Evolutionary conservation across 306 rosid species (phyloP), one percentile per base, ranked within the genome.

Genomic region (Inga leiocalycina): DNA sequence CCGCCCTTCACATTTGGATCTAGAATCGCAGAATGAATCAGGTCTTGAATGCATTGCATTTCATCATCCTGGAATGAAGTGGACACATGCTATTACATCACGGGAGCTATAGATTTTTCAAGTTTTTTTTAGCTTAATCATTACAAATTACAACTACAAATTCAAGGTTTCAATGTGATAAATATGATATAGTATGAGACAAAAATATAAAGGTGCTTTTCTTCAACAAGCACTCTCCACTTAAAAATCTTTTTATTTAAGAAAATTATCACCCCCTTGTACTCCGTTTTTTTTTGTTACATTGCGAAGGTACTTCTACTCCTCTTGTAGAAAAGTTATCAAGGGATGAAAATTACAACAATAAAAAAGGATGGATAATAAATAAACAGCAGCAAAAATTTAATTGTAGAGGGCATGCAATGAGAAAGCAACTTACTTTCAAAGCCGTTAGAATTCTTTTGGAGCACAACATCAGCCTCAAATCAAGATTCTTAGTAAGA

Each of bases 1-100:
- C 95, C 90, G 80, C 95, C 93, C 87, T 81, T 88, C 83, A 88
- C 91, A 74, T 84, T 76, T 54, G 85, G 49, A 86, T 91, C 91
- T 20, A 85, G 71, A 77, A 88, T 71, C 6, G 95, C 93, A 68
- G 85, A 81, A 44, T 75, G 79, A 35, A 91, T 57, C 85, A 91
- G 84, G 24, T 75, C 83, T 81, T 44, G 52, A 52, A 89, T 82
- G 82, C 79, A 76, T 75, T 85, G 82, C 84, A 88, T 71, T 57
- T 91, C 95, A 80, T 89, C 90, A 81, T 89, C 88, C 93, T 88
- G 81, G 66, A 57, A 79, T 24, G 76, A n/a, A 6, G 44, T 37
- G 52, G 8, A 32, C 19, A 74, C 75, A 64, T 34, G 67, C 51
- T 45, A 32, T 45, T 44, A 4, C 64, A 72, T 54, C 44, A 41